These are phyloP conservation scores for Lactifluus volemus DNA, from an alignment of 768 basidiomycete species.

Conservation along the genomic window DNA sequence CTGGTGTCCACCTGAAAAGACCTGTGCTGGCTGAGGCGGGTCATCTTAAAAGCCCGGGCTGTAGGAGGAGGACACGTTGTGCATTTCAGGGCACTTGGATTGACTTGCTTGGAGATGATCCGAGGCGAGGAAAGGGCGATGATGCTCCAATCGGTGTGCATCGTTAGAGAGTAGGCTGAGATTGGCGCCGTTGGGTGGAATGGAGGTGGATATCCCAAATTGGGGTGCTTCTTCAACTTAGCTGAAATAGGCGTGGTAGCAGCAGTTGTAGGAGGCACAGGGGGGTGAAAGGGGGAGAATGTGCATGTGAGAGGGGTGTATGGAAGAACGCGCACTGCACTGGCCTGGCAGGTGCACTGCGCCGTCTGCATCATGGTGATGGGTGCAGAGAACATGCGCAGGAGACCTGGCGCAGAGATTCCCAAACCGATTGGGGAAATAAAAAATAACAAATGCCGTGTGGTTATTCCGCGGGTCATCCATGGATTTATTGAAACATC, in stretches of 20 bases:
- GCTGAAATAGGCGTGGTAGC: background rate
- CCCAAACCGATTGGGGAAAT: background rate
- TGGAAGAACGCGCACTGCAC: background rate
- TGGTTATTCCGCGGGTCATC: background rate
- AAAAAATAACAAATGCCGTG: background rate
- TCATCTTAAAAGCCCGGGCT: background rate
- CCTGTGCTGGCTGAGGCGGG: background rate
- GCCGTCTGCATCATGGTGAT: conserved; percentile 12
- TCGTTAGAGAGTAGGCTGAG: background rate
- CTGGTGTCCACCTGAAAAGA: background rate
- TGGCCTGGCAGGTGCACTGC: background rate
- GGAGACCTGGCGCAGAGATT: background rate
- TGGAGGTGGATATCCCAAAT: background rate
- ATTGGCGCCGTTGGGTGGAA: background rate
- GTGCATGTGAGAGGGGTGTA: background rate
- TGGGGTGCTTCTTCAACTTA: no score
- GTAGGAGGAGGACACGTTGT: background rate
- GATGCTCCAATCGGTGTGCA: background rate
- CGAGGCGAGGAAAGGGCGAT: background rate
- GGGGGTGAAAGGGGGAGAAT: background rate
- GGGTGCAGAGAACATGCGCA: conserved; percentile 7
- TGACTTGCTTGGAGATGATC: background rate
- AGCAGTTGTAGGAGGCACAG: background rate
- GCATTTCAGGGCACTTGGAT: background rate
- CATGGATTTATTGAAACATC: background rate